A percentile compares a stretch with the other conserved stretches of the same genome.
These are phyloP conservation scores for Cenchrus fungigraminus DNA, from an alignment of 176 grass and related monocot genomes.

Conservation along the genomic window DNA sequence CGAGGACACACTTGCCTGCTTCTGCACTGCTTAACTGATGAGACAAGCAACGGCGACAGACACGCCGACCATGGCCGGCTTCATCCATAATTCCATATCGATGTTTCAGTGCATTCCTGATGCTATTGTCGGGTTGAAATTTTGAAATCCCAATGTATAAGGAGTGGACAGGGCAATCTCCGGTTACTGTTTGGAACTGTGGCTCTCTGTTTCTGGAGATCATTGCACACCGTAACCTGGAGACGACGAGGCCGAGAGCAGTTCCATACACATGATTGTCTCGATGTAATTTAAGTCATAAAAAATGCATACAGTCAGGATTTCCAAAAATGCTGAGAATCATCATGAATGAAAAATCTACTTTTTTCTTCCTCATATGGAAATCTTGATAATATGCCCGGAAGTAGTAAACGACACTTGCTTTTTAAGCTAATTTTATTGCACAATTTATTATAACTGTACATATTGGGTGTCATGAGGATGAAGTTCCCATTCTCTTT, in stretches of 20 bases:
- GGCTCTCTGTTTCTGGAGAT: background rate
- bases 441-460: no score
- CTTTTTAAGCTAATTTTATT: no score
- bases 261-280: background rate
- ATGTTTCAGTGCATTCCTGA: background rate
- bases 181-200: background rate
- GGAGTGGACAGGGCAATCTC: background rate
- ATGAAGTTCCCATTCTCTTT: no score
- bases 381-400: no score
- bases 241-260: background rate
- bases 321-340: background rate
- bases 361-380: no score
- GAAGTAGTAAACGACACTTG: no score
- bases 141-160: background rate
- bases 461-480: no score
- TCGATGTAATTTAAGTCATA: background rate
- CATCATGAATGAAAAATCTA: background rate
- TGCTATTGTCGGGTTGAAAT: background rate
- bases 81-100: background rate
- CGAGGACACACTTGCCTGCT: background rate
- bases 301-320: background rate
- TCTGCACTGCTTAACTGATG: constrained; percentile 10
- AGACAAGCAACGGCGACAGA: background rate
- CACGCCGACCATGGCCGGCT: background rate
- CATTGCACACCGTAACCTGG: background rate